Conservation (phyloP, 2,329 filamentous ascomycete species). For the Onygenales sp. region DNA sequence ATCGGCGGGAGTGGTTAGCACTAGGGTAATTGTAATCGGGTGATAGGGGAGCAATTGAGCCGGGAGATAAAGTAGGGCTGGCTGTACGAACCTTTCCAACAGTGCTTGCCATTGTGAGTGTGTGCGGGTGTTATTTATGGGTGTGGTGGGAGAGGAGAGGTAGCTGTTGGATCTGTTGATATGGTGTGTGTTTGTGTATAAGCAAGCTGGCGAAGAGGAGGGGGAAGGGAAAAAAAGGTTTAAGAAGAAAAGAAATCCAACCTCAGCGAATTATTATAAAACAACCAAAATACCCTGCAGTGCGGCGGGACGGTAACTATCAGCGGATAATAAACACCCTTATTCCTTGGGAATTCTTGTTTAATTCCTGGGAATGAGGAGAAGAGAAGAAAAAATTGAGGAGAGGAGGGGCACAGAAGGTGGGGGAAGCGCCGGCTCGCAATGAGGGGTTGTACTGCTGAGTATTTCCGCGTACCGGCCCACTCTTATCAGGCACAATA, state of each 20-base stretch:
- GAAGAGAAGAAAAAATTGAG: background rate
- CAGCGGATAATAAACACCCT: background rate
- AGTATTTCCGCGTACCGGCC: background rate
- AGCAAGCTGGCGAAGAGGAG: no score
- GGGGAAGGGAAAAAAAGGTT: background rate
- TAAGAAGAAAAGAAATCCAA: background rate
- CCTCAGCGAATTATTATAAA: no score
- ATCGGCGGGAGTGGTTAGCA: slow-evolving; percentile 5
- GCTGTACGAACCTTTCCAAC: slow-evolving; percentile 42
- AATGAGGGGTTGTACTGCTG: background rate
- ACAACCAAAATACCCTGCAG: no score
- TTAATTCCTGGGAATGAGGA: background rate
- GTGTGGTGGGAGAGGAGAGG: no score
- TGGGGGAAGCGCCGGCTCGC: background rate
- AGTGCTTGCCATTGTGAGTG: slow-evolving; percentile 42
- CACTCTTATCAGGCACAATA: background rate
- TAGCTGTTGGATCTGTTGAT: background rate
- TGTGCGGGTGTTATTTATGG: background rate
- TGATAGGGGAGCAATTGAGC: slow-evolving; percentile 8
- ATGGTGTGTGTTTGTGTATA: background rate
- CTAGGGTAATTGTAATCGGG: background rate
- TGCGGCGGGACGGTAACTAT: background rate
- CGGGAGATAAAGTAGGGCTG: background rate
- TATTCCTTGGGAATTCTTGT: background rate
- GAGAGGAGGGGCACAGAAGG: background rate